Conservation (phyloP, 2,329 filamentous ascomycete species). For the Hymenoscyphus infarciens region DNA sequence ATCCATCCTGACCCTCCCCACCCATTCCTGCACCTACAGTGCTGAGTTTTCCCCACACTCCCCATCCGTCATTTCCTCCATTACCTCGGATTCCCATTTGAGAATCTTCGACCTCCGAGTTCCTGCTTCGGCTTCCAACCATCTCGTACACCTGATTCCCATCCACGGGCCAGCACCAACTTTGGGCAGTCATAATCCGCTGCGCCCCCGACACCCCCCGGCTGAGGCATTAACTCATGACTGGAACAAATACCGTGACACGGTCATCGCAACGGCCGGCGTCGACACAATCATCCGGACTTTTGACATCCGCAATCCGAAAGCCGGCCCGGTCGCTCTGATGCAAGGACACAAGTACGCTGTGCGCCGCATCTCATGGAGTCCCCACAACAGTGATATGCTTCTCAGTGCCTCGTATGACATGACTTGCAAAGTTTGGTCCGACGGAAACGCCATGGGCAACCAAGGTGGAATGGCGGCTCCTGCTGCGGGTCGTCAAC, state of each 20-base stretch:
- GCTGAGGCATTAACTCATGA: slow-evolving; percentile 87
- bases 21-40: slow-evolving; percentile 91
- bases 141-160: slow-evolving; percentile 77
- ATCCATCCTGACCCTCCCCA: slow-evolving; percentile 80
- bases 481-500: slow-evolving; percentile 20
- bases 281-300: slow-evolving; percentile 85
- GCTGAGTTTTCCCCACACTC: slow-evolving; percentile 88
- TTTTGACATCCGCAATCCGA: slow-evolving; percentile 81
- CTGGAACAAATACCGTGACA: slow-evolving; percentile 96
- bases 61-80: slow-evolving; percentile 79
- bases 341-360: slow-evolving; percentile 90
- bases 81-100: slow-evolving; percentile 83
- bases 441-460: slow-evolving; percentile 59
- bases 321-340: slow-evolving; percentile 66
- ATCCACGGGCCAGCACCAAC: slow-evolving; percentile 62
- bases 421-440: slow-evolving; percentile 96
- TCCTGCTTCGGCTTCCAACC: slow-evolving; percentile 80
- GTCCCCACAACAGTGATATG: slow-evolving; percentile 86
- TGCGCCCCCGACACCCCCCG: slow-evolving; percentile 36
- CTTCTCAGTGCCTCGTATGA: slow-evolving; percentile 90
- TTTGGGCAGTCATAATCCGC: slow-evolving; percentile 30
- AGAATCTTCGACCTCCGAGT: slow-evolving; percentile 90
- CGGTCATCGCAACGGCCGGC: slow-evolving; percentile 79
- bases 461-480: slow-evolving; percentile 32
- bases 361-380: slow-evolving; percentile 82